phyloP scores from a whole-genome alignment of 371 early-diverging fungal species.

The Sporodiniella umbellata region DNA sequence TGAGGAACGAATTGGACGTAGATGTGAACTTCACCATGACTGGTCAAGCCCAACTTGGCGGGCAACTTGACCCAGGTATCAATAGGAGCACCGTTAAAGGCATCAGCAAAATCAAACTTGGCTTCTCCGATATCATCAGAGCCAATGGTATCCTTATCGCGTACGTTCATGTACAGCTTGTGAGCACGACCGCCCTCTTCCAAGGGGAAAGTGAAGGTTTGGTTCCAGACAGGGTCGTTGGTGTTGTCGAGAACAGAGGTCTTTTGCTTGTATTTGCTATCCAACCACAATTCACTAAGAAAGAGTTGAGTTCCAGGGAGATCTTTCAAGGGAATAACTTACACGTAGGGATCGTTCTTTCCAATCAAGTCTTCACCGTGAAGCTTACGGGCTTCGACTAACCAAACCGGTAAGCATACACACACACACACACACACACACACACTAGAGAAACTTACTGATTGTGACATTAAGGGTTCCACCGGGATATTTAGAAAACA shows the following conservation, averaged over 20 bases:
- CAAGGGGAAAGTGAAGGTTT: conserved; percentile 27
- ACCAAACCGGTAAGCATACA: neutral
- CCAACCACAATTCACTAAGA: conserved; percentile 22
- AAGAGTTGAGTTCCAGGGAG: neutral
- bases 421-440: neutral
- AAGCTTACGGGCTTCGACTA: conserved; percentile 29
- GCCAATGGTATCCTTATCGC: conserved; percentile 38
- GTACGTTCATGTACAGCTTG: conserved; percentile 37
- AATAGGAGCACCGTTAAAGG: conserved; percentile 17
- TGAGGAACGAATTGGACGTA: conserved; percentile 11
- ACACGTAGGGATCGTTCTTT: conserved; percentile 28
- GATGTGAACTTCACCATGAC: conserved; percentile 33
- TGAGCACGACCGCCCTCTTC: conserved; percentile 7
- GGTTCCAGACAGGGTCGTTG: conserved; percentile 32
- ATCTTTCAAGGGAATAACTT: conserved; percentile 5
- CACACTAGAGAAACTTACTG: conserved; percentile 12
- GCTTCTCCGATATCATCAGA: conserved; percentile 45
- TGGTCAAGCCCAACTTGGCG: conserved; percentile 20
- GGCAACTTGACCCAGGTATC: conserved; percentile 36
- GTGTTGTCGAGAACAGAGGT: conserved; percentile 55
- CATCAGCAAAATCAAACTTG: conserved; percentile 21
- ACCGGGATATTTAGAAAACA: conserved; percentile 19
- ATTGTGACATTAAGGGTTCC: conserved; percentile 23
- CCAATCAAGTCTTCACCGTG: conserved; percentile 22
- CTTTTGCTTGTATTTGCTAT: conserved; percentile 26